These are phyloP conservation scores for Saturnispora besseyi DNA, from an alignment of 805 yeast species.

Conservation along the genomic window DNA sequence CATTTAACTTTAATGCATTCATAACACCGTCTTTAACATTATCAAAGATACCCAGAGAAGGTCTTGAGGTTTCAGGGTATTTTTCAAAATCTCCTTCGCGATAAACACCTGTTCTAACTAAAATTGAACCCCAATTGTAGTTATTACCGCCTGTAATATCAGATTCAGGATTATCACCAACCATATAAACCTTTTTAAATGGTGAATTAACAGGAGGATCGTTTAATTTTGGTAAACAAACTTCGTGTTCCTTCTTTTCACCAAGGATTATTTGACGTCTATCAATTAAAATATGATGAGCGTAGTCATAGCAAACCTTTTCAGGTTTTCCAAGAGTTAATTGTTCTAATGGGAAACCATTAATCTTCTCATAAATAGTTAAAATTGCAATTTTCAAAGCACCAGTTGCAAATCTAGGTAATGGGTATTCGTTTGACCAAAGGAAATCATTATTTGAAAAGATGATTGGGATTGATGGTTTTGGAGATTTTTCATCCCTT, in stretches of 20 bases:
- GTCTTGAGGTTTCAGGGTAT: slow-evolving; percentile 29
- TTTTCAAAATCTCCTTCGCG: slow-evolving; percentile 43
- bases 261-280: slow-evolving; percentile 34
- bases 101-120: slow-evolving; percentile 86
- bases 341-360: slow-evolving; percentile 38
- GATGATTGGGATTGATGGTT: slow-evolving; percentile 25
- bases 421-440: slow-evolving; percentile 76
- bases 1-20: slow-evolving; percentile 17
- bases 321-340: slow-evolving; percentile 77
- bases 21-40: slow-evolving; percentile 40
- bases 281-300: slow-evolving; percentile 58
- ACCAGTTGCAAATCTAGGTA: slow-evolving; percentile 88
- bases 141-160: slow-evolving; percentile 85
- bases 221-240: slow-evolving; percentile 38
- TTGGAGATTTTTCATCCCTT: slow-evolving; percentile 24
- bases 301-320: slow-evolving; percentile 70
- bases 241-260: slow-evolving; percentile 12
- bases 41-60: slow-evolving; percentile 41
- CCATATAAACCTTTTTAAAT: slow-evolving; percentile 75
- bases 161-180: slow-evolving; percentile 92
- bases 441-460: slow-evolving; percentile 77
- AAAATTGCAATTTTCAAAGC: slow-evolving; percentile 63
- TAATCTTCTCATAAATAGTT: slow-evolving; percentile 37
- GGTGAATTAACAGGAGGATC: slow-evolving; percentile 32
- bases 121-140: slow-evolving; percentile 82